phyloP scores from a whole-genome alignment of 805 yeast species.

The Candida qinlingensis region DNA sequence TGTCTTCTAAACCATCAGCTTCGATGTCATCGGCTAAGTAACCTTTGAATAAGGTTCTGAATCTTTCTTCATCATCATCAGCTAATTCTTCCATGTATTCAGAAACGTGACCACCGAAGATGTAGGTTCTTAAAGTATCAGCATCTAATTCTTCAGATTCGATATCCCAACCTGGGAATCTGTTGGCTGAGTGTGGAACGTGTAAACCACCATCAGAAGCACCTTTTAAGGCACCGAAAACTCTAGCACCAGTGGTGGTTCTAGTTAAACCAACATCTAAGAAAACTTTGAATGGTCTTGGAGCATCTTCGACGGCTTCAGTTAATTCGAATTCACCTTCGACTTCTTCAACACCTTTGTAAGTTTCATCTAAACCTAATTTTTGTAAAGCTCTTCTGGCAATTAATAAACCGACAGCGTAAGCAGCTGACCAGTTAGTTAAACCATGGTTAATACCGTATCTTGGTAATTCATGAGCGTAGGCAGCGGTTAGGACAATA shows the following conservation, averaged over 20 bases:
- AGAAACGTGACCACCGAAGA: conserved; percentile 99
- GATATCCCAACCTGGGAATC: conserved; percentile 99
- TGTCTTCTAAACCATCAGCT: conserved; percentile 94
- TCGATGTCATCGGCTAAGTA: conserved; percentile 96
- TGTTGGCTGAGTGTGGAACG: conserved; percentile 98
- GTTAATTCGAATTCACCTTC: conserved; percentile 98
- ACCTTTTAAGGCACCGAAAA: conserved; percentile 99
- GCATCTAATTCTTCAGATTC: conserved; percentile 98
- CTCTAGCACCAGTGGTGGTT: conserved; percentile 99
- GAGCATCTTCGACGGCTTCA: conserved; percentile 98
- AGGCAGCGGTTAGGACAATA: conserved; percentile 92
- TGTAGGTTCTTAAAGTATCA: conserved; percentile 96
- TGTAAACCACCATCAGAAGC: conserved; percentile 99
- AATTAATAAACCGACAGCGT: conserved; percentile 95
- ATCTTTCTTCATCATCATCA: conserved; percentile 99
- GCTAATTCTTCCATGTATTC: conserved; percentile 99
- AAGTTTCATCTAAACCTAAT: conserved; percentile 97
- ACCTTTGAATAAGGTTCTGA: conserved; percentile 91
- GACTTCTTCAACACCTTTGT: conserved; percentile 98
- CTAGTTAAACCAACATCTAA: conserved; percentile 99
- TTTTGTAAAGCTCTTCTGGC: conserved; percentile 99
- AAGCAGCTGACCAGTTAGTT: conserved; percentile 99
- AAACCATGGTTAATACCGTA: conserved; percentile 98
- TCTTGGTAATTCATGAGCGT: conserved; percentile 97
- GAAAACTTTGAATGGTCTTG: conserved; percentile 99